Evolutionary conservation across 202 grass and related monocot genomes (phyloP), one percentile per base, ranked within the genome.

Genomic region (Schoenoplectus triqueter): DNA sequence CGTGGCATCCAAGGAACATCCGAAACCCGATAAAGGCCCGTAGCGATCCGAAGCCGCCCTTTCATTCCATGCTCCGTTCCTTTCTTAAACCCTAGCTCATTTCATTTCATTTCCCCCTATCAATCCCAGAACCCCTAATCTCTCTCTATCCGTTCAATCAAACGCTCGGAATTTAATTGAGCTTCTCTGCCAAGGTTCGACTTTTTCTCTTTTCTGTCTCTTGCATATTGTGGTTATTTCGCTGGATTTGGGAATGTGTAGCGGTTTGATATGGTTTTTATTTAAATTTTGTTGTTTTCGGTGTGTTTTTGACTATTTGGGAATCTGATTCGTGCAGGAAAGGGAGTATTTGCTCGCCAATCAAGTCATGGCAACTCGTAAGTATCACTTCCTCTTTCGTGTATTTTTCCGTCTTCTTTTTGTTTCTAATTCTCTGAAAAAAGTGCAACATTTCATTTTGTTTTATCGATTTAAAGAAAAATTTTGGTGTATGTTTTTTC

Each of bases 311-410:
- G 86, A 55, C 86, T 69, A 44, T 54, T 71, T 80, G 4, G n/a
- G 49, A 48, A 19, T 90, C 84, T 92, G 21, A 66, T 88, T 75
- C 85, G 89, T 83, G 85, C 84, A 88, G 86, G 86, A 62, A 81
- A 80, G 15, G 10, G 73, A 75, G 7, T 68, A 63, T 3, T 65
- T 81, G 13, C 17, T 77, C 22, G 62, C 18, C 69, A 64, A 65
- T 65, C 89, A 86, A 64, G 69, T 69, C 91, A 95, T 93, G 93
- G 93, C 89, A 57, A 93, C 73, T 61, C 93, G 93, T 95, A 85
- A 87, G 93, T 86, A 60, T 72, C n/a, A 5, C 0, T 2, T 57
- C 64, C 2, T 62, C 3, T 31, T 42, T 22, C 11, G 11, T 84
- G 6, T 17, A 0, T 2, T 67, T 67, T 60, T 3, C 20, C 5